Percentiles rank a stretch among this genome's conserved stretches.
Conservation (phyloP, 768 basidiomycete genomes). For the Termitomyces sp. region DNA sequence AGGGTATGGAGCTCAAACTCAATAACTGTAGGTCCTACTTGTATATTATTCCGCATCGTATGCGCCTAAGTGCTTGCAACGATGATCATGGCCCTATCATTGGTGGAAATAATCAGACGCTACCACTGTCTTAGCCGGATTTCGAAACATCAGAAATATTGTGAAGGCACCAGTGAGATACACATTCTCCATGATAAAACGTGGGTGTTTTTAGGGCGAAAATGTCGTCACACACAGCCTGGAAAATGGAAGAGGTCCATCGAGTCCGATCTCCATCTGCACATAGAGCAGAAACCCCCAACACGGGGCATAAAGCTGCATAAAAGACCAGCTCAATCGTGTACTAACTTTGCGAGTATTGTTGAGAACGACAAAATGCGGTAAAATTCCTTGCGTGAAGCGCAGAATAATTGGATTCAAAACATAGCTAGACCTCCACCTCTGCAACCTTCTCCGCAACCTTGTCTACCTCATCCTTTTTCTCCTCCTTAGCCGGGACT, state of each 20-base stretch:
- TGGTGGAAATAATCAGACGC: too few relatives aligned
- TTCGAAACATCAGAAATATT: too few relatives aligned
- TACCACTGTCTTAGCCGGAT: too few relatives aligned
- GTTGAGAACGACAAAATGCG: not conserved
- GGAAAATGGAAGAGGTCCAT: too few relatives aligned
- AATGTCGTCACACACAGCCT: too few relatives aligned
- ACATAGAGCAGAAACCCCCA: too few relatives aligned
- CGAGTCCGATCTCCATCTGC: too few relatives aligned
- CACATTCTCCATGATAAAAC: too few relatives aligned
- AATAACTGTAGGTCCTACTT: conserved; percentile 36
- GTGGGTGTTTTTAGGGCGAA: too few relatives aligned
- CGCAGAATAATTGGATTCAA: conserved; percentile 6
- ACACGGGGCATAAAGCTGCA: not conserved
- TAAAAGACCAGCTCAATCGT: not conserved
- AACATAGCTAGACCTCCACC: conserved; percentile 7
- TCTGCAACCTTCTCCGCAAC: conserved; percentile 19
- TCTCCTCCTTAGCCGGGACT: conserved; percentile 11
- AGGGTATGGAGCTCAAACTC: conserved; percentile 89
- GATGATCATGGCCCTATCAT: too few relatives aligned
- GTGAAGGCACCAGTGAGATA: too few relatives aligned
- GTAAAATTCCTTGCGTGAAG: conserved; percentile 1
- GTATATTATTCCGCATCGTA: conserved; percentile 9
- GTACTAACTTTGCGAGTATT: not conserved
- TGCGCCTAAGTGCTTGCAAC: not conserved
- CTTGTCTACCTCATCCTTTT: conserved; percentile 14